A percentile compares a stretch with the other conserved stretches of the same genome.
Evolutionary conservation across 1,284 basidiomycete species (phyloP).

Genomic region (Cryptococcus sp.): DNA sequence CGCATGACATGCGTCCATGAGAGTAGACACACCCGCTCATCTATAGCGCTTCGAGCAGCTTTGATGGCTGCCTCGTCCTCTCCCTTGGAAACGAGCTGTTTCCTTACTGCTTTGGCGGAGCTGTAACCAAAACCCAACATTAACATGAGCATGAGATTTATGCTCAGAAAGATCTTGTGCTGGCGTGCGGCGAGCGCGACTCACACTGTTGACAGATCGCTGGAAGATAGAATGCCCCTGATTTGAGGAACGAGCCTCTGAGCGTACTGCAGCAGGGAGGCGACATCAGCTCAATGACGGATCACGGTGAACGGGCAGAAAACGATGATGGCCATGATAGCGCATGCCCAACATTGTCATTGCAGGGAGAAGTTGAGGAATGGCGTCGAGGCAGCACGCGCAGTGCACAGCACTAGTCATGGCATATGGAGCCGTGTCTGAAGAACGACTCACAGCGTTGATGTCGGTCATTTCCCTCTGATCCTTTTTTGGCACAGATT

Average conservation of each 20-base stretch:
- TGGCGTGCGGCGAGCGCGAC: slow-evolving; percentile 1
- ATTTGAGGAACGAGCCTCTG: slow-evolving; percentile 34
- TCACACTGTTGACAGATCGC: slow-evolving; percentile 43
- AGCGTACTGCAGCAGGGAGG: slow-evolving; percentile 22
- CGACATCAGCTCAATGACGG: too few species aligned
- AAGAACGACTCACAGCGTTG: too few species aligned
- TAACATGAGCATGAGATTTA: too few species aligned
- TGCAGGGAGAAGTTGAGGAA: too few species aligned
- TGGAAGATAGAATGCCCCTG: slow-evolving; percentile 29
- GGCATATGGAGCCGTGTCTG: too few species aligned
- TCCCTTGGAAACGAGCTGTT: slow-evolving; percentile 42
- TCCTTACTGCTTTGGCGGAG: slow-evolving; percentile 51
- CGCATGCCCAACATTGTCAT: neutral
- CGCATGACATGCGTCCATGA: too few species aligned
- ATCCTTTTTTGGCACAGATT: too few species aligned
- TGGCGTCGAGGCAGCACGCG: too few species aligned
- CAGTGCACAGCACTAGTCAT: neutral
- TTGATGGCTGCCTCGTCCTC: slow-evolving; percentile 45
- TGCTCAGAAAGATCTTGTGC: too few species aligned
- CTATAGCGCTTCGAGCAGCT: slow-evolving; percentile 41
- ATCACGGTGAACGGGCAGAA: too few species aligned
- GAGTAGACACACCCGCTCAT: slow-evolving; percentile 38
- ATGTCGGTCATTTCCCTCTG: too few species aligned
- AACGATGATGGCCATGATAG: neutral
- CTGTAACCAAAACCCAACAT: slow-evolving; percentile 18